Base-by-base conservation (phyloP, 2,329 filamentous ascomycete species). In the Ciborinia camelliae region DNA sequence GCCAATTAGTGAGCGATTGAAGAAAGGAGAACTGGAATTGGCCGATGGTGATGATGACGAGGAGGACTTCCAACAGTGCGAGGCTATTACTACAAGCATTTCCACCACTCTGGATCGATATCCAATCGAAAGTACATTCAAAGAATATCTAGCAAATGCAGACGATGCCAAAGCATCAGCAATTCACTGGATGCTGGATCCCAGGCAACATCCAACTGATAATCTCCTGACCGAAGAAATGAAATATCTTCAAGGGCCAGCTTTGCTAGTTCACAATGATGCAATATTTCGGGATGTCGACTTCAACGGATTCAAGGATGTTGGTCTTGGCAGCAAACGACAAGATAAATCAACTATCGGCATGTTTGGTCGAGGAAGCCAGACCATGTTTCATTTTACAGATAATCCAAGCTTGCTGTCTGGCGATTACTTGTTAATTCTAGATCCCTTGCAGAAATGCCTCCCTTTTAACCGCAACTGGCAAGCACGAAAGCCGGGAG, bases 311-410 rank as follows among this genome's bases (percentile, higher is more conserved):
- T 71, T 77, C 28, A 73, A 71, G 52, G 68, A 75, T 50, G 72
- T 77, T 10, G 76, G 75, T 5, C 67, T 71, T 32, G 74, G 75
- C 1, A 76, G 75, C 37, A 77, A 76, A 59, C 55, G 63, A 59
- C 51, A 71, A 5, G 67, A 76, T 37, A 60, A 59, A 20, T 67
- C 66, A 1, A 70, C 70, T 4, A 76, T 76, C 26, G 75, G 76
- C 12, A 74, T 74, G 65, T 77, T 76, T 64, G 75, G 76, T 6
- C 66, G 74, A 37, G 75, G 76, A 2, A 73, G 74, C 8, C 71
- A 76, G 57, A 77, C 74, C 4, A 76, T 76, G 75, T 77, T 73
- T 66, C 76, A 77, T 58, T 77, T 72, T 67, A 76, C 75, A 18
- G 74, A 75, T 52, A 71, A 72, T 45, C 75, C 76, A 6, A 74